phyloP scores from a whole-genome alignment of 805 yeast genomes.

The Saccharomycopsis fodiens region DNA sequence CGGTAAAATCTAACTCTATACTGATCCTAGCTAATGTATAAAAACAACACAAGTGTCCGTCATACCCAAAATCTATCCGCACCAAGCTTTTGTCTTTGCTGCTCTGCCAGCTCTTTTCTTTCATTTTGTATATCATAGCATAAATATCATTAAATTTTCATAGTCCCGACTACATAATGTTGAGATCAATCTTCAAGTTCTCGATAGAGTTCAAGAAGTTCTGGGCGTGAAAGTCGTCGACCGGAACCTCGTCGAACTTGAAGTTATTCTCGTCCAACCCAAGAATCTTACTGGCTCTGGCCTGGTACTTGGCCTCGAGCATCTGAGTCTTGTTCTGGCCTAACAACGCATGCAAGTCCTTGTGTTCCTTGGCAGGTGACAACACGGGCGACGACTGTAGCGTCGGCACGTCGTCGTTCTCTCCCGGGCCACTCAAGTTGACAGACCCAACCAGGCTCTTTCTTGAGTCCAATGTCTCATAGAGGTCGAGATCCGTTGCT shows the following conservation, averaged over 20 bases:
- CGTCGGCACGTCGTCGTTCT: background rate
- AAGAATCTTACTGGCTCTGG: constrained; percentile 62
- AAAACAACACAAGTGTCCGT: no score
- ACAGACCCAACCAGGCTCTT: background rate
- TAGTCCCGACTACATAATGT: no score
- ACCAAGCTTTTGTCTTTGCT: no score
- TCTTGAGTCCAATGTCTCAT: background rate
- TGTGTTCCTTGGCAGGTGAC: background rate
- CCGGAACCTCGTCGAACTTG: constrained; percentile 12
- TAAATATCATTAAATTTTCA: background rate
- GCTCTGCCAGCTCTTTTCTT: no score
- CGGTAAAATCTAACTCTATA: background rate
- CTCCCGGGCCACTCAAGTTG: background rate
- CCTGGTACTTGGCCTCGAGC: constrained; percentile 74
- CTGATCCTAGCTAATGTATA: background rate
- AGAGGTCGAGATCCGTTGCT: background rate
- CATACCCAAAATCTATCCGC: no score
- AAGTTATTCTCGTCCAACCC: constrained; percentile 12
- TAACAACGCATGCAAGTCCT: background rate
- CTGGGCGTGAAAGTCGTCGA: constrained; percentile 19
- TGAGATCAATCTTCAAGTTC: constrained; percentile 18
- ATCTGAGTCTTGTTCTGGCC: constrained; percentile 1
- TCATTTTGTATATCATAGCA: no score
- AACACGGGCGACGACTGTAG: constrained; percentile 1
- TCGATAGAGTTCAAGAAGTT: constrained; percentile 18